These are phyloP conservation scores for Aleurites moluccanus DNA, from an alignment of 441 rosid species.

Conservation along the genomic window DNA sequence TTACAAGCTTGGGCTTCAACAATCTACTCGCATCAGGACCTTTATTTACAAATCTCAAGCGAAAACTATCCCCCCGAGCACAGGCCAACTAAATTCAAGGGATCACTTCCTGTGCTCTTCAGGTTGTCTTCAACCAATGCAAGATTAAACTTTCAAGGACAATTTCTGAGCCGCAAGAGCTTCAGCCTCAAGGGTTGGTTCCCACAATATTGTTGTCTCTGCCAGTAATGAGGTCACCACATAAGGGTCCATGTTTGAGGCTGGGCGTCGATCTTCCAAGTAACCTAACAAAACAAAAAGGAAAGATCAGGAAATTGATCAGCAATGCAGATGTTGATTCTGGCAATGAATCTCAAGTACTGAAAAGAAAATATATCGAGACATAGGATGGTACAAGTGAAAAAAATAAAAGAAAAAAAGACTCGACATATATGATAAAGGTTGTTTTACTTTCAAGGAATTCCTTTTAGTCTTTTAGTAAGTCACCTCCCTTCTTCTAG, in stretches of 20 bases:
- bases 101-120: conserved; percentile 14
- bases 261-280: conserved; percentile 91
- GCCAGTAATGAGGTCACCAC: conserved; percentile 77
- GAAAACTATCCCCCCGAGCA: conserved; percentile 15
- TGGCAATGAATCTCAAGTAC: not conserved
- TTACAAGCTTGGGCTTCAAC: conserved; percentile 13
- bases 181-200: conserved; percentile 89
- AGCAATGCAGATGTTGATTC: not conserved
- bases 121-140: conserved; percentile 12
- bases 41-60: conserved; percentile 40
- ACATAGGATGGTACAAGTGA: not conserved
- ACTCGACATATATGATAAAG: not conserved
- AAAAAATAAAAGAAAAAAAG: not conserved
- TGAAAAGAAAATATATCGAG: not conserved
- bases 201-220: conserved; percentile 77
- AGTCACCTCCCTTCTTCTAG: not conserved
- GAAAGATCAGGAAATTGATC: conserved; percentile 7
- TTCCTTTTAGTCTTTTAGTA: not conserved
- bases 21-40: conserved; percentile 23
- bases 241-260: conserved; percentile 97
- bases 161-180: conserved; percentile 92
- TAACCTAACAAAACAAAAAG: conserved; percentile 47
- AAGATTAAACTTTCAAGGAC: conserved; percentile 58
- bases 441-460: not conserved
- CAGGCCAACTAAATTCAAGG: conserved; percentile 21